Conservation (phyloP, 2,329 filamentous ascomycete genomes). For the Reticulascus tulasneorum region DNA sequence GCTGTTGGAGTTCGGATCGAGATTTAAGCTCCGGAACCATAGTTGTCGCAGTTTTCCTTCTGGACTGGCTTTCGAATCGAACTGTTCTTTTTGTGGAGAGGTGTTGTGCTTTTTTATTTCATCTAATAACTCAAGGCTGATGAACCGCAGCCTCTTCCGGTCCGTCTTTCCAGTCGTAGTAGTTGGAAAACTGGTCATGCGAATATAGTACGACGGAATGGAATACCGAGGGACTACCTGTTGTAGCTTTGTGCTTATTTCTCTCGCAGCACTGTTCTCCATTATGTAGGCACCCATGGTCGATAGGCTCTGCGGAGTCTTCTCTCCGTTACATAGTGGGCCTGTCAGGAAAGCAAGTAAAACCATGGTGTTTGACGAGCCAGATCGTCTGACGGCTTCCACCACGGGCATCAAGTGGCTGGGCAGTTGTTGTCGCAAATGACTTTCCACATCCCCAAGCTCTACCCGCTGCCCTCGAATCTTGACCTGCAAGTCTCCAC, state of each 20-base stretch:
- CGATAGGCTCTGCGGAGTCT: not conserved
- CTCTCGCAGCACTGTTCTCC: not conserved
- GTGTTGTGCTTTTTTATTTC: conserved; percentile 1
- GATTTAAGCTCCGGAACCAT: conserved; percentile 3
- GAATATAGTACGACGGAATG: conserved; percentile 10
- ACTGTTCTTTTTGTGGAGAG: too few species aligned
- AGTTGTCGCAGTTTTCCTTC: not conserved
- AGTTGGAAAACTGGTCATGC: conserved; percentile 1
- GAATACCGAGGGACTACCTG: conserved; percentile 6
- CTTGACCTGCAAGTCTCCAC: conserved; percentile 18
- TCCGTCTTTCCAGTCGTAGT: conserved; percentile 8
- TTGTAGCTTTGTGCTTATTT: not conserved
- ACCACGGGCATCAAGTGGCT: not conserved
- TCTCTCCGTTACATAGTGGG: not conserved
- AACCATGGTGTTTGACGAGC: conserved; percentile 1
- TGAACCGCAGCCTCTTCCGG: conserved; percentile 2
- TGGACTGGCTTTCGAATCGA: not conserved
- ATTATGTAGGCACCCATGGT: not conserved
- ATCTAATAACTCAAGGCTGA: conserved; percentile 1
- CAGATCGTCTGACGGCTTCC: conserved; percentile 3
- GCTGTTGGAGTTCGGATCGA: conserved; percentile 12
- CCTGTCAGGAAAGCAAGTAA: not conserved
- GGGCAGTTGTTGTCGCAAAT: conserved; percentile 1
- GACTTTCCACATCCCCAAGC: conserved; percentile 21
- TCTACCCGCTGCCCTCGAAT: conserved; percentile 27